phyloP scores from a whole-genome alignment of 108 stramenopile species.

The Fragilaria radians region DNA sequence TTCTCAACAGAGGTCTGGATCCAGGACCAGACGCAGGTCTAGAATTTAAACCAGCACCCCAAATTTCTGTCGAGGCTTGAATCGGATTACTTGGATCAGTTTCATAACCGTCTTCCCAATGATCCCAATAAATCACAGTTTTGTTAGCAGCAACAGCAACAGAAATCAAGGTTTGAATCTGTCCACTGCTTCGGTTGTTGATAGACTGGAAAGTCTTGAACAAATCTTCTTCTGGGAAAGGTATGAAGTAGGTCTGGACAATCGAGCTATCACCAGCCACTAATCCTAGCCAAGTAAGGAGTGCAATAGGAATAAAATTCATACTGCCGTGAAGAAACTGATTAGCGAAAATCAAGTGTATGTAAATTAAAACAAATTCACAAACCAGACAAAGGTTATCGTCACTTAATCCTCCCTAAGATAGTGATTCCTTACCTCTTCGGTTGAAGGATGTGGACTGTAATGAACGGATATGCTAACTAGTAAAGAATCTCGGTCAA shows the following conservation, averaged over 20 bases:
- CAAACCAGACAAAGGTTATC: too few relatives aligned
- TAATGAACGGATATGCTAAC: too few relatives aligned
- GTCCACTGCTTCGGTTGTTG: constrained; percentile 3
- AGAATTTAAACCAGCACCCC: constrained; percentile 19
- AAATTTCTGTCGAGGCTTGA: constrained; percentile 11
- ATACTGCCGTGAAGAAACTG: too few relatives aligned
- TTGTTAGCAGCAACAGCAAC: constrained; percentile 11
- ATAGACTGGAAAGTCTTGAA: constrained; percentile 16
- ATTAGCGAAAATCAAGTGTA: too few relatives aligned
- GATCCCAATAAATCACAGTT: constrained; percentile 16
- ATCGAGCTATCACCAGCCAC: not conserved
- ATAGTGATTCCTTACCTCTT: too few relatives aligned
- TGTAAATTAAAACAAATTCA: too few relatives aligned
- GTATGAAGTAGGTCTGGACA: constrained; percentile 14
- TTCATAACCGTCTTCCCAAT: constrained; percentile 14
- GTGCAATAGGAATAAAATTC: too few relatives aligned
- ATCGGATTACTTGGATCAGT: not conserved
- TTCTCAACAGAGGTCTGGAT: not conserved
- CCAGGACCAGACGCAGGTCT: constrained; percentile 3
- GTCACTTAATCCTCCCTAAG: too few relatives aligned
- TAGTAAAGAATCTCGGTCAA: too few relatives aligned
- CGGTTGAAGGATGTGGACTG: too few relatives aligned
- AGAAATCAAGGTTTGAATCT: constrained; percentile 5
- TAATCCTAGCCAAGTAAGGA: not conserved
- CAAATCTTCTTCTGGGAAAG: constrained; percentile 15